phyloP scores from a whole-genome alignment of 2,329 filamentous ascomycete genomes.

The Mycosphaerelloides madeirae region DNA sequence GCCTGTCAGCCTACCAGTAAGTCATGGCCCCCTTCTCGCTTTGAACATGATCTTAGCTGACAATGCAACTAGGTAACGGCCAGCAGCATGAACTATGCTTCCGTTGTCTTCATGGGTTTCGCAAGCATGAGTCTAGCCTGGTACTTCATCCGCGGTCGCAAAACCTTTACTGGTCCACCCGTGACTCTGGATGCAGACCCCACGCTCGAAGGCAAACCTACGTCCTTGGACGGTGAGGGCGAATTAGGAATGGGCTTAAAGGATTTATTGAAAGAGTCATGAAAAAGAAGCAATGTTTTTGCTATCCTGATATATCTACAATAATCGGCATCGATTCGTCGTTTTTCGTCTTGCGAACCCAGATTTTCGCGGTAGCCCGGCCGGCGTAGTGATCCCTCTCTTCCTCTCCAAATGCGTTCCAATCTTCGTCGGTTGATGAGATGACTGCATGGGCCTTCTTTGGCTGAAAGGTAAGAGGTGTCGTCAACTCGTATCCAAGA shows the following conservation, averaged over 20 bases:
- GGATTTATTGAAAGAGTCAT: neutral
- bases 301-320: too few relatives aligned
- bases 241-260: slow-evolving; percentile 18
- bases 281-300: too few relatives aligned
- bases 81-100: slow-evolving; percentile 39
- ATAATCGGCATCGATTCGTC: too few relatives aligned
- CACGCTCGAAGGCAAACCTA: slow-evolving; percentile 22
- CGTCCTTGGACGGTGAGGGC: slow-evolving; percentile 18
- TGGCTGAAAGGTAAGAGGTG: too few relatives aligned
- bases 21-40: slow-evolving; percentile 11
- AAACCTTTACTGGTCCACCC: slow-evolving; percentile 33
- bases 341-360: too few relatives aligned
- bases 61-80: slow-evolving; percentile 25
- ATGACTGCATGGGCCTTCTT: too few relatives aligned
- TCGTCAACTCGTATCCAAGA: slow-evolving; percentile 35
- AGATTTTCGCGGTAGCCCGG: slow-evolving; percentile 12
- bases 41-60: neutral
- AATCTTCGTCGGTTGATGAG: slow-evolving; percentile 1
- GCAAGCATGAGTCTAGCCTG: slow-evolving; percentile 30
- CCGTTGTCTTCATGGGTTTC: slow-evolving; percentile 31
- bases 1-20: slow-evolving; percentile 47
- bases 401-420: slow-evolving; percentile 10
- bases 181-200: slow-evolving; percentile 28
- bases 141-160: slow-evolving; percentile 33
- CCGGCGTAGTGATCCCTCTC: slow-evolving; percentile 16